Base-by-base conservation (phyloP, 169 alveolate genomes). In the Plasmodium falciparum region DNA sequence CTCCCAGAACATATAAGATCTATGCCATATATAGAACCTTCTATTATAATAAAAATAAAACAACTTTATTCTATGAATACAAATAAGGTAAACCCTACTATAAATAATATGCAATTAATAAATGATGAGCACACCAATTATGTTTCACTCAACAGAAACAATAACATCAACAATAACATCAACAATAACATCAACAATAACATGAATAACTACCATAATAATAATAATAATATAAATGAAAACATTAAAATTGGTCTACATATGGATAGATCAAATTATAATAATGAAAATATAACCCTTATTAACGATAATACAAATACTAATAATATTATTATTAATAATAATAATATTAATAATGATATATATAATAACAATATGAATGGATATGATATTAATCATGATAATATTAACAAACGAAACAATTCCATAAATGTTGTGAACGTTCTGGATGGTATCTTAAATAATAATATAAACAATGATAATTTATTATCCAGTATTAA, bases 1-100 rank as follows among this genome's bases (percentile, higher is more conserved):
- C 74, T 86, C 11, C 88, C 92, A 43, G 92, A 86, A 56, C 74
- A 86, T 26, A 54, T 86, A 7, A 86, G 92, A 72, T 59, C 52
- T 26, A 50, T 71, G n/a, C 88, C 88, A 26, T 86, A 86, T 74
- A 86, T 86, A 56, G 91, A 83, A 45, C 65, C 91, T 0, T 83
- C 91, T 69, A 83, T 83, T 29, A 83, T 83, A 69, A 13, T 58
- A 56, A 83, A 83, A 70, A 83, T 83, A 29, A 83, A 69, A 39
- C 91, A 69, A 22, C 59, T 83, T 22, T 70, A 78, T 2, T 73
- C 39, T 54, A 56, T 67, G 29, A 66, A 72, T 56, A 50, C 83
- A 11, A 56, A 69, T 65, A 83, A 58, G 49, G 9, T 39, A 39
- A 76, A 61, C 33, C 45, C 70, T 22, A 15, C 67, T 0, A 70